Conservation (phyloP, 352 stramenopile genomes). For the Poterioochromonas sp. region DNA sequence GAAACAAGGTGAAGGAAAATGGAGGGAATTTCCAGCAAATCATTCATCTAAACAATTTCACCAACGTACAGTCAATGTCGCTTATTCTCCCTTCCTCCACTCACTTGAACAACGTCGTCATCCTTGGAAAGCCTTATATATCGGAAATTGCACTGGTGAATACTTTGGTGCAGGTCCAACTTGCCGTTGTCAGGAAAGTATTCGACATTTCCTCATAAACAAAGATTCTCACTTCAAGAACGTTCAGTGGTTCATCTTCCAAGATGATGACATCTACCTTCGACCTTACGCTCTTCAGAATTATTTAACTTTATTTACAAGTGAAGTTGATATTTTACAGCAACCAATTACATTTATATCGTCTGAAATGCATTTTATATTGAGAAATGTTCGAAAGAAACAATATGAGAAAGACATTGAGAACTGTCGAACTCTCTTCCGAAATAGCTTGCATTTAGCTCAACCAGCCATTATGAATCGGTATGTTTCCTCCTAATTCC, state of each 20-base stretch:
- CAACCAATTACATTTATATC: neutral
- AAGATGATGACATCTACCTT: constrained; percentile 17
- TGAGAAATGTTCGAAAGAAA: neutral
- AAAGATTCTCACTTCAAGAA: neutral
- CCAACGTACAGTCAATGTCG: neutral
- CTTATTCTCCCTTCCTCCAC: neutral
- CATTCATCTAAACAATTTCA: too few species aligned
- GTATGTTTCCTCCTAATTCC: neutral
- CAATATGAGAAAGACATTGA: neutral
- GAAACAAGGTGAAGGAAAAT: too few species aligned
- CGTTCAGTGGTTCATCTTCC: constrained; percentile 6
- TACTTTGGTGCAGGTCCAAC: constrained; percentile 28
- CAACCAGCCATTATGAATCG: constrained; percentile 16
- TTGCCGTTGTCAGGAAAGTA: constrained; percentile 23
- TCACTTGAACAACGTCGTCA: neutral
- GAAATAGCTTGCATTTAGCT: neutral
- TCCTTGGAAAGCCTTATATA: neutral
- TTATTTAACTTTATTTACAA: neutral
- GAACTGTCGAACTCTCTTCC: neutral
- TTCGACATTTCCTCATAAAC: neutral
- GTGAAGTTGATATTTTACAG: too few species aligned
- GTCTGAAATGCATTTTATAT: neutral
- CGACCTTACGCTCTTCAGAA: neutral
- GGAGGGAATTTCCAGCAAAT: too few species aligned
- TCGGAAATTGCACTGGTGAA: constrained; percentile 24